Base-by-base conservation (phyloP, 305 asterid genomes). In the Rubia tinctorum region DNA sequence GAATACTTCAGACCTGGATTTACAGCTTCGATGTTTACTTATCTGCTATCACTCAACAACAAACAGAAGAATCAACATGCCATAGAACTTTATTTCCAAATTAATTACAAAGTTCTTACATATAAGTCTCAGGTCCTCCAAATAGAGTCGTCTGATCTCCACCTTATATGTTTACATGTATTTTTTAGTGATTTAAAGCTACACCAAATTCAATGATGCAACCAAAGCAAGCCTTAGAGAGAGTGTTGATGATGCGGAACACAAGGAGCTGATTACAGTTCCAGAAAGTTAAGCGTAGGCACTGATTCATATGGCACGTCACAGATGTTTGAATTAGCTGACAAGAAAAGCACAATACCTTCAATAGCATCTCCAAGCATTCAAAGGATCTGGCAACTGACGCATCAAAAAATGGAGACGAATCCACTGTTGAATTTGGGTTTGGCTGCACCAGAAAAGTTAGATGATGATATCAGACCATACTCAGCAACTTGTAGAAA, bases 361-460 rank as follows among this genome's bases (percentile, higher is more conserved):
- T 71, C 27, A 76, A 49, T 8, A 76, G 61, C 66, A 71, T 72
- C 8, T 70, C 80, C 71, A 65, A 22, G 72, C 80, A 76, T 20
- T 63, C 67, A 7, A 37, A 27, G 44, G 80, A 70, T 42, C 47
- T 20, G n/a, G 61, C 71, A 3, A 23, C 15, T 11, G 58, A 62
- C 7, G 80, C 71, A 7, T 44, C n/a, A 27, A 63, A 6, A 17
- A 76, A 58, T 7, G 72, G 75, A 23, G 80, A 17, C 22, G 44
- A 14, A 40, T 14, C 6, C 23, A 51, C n/a, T 6, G 40, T 2
- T 9, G 56, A 7, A 67, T 7, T 45, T 3, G 67, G 60, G 58
- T 74, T 74, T 9, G 72, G 72, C 77, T 74, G 77, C 77, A 66
- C 55, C 58, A n/a, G 30, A 44, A 72, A 40, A 70, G 42, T 47